phyloP scores from a whole-genome alignment of 306 rosid genomes.

The Betula pendula region DNA sequence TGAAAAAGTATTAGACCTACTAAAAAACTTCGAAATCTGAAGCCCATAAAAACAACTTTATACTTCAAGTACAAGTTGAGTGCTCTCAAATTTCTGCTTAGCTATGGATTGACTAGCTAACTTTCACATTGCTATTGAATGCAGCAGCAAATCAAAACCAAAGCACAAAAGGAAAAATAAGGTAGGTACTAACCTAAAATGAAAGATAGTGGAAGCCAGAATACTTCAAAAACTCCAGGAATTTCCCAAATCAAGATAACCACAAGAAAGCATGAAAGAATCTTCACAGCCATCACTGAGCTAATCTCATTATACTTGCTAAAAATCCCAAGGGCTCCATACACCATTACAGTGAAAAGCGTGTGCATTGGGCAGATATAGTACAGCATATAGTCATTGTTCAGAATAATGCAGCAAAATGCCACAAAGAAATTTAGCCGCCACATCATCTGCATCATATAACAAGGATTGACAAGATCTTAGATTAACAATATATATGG shows the following conservation, averaged over 20 bases:
- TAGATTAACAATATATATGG: neutral
- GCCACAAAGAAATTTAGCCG: constrained; percentile 90
- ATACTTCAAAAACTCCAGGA: constrained; percentile 81
- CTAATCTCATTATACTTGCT: constrained; percentile 81
- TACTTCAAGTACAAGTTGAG: constrained; percentile 8
- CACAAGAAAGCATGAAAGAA: constrained; percentile 83
- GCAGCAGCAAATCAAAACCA: constrained; percentile 15
- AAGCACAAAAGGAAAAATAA: constrained; percentile 21
- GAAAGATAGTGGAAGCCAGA: constrained; percentile 80
- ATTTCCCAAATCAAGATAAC: constrained; percentile 95
- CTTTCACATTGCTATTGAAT: constrained; percentile 10
- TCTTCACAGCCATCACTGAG: constrained; percentile 77
- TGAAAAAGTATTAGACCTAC: constrained; percentile 12
- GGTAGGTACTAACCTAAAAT: constrained; percentile 62
- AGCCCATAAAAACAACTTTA: neutral
- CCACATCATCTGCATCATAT: constrained; percentile 94
- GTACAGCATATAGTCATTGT: constrained; percentile 91
- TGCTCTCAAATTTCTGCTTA: constrained; percentile 1
- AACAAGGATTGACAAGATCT: constrained; percentile 17
- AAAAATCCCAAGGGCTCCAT: constrained; percentile 93
- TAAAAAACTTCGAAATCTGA: constrained; percentile 16
- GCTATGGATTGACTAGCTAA: constrained; percentile 20
- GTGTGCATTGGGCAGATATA: constrained; percentile 99
- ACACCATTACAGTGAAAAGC: constrained; percentile 94
- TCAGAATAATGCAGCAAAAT: constrained; percentile 89